These are phyloP conservation scores for Daldinia grandis DNA, from an alignment of 495 filamentous ascomycete genomes.

Conservation along the genomic window DNA sequence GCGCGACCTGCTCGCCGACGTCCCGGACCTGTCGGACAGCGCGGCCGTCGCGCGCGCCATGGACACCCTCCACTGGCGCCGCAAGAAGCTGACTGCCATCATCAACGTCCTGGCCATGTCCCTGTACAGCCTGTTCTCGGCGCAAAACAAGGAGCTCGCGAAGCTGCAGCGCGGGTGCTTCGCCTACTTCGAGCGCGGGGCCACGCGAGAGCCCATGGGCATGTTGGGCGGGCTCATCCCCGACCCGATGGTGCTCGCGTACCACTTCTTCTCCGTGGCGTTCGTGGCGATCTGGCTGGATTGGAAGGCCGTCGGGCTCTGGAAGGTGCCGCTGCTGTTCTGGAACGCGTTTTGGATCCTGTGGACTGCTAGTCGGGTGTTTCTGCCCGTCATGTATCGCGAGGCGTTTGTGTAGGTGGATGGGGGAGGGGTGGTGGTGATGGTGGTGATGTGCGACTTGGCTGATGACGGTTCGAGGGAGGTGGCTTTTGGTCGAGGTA, in stretches of 20 bases:
- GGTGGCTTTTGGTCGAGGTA: background rate
- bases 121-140: slow-evolving; percentile 89
- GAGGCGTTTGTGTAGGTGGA: slow-evolving; percentile 54
- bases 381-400: slow-evolving; percentile 81
- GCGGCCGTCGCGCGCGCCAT: slow-evolving; percentile 71
- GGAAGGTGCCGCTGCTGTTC: slow-evolving; percentile 67
- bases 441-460: no score
- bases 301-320: slow-evolving; percentile 61
- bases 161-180: slow-evolving; percentile 93
- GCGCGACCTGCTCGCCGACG: slow-evolving; percentile 69
- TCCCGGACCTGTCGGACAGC: slow-evolving; percentile 76
- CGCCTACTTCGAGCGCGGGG: slow-evolving; percentile 85
- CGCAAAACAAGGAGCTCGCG: slow-evolving; percentile 77
- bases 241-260: slow-evolving; percentile 79
- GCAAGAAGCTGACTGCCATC: slow-evolving; percentile 81
- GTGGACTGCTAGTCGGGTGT: slow-evolving; percentile 87
- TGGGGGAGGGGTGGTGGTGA: no score
- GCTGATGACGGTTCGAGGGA: no score
- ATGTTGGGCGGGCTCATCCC: slow-evolving; percentile 85
- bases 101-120: slow-evolving; percentile 97
- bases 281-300: slow-evolving; percentile 87
- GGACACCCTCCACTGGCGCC: slow-evolving; percentile 81
- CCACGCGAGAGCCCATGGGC: slow-evolving; percentile 78
- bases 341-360: slow-evolving; percentile 73
- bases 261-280: slow-evolving; percentile 94